These are phyloP conservation scores for Globisporangium lucens DNA, from an alignment of 352 stramenopile species.

Conservation along the genomic window DNA sequence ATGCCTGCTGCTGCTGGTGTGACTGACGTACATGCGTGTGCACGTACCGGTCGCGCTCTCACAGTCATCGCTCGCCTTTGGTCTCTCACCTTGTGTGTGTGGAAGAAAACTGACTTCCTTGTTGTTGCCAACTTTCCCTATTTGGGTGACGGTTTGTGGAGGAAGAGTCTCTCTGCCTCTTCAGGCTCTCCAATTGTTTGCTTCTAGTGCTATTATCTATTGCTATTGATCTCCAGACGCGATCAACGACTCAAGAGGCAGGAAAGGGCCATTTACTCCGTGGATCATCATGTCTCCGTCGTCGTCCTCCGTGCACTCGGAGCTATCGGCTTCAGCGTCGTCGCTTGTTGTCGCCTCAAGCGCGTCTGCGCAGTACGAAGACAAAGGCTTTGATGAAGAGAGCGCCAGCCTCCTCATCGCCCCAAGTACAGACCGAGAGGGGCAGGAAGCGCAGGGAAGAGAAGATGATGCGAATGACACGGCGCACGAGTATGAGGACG, in stretches of 20 bases:
- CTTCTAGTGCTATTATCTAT: no score
- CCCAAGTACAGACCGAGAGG: no score
- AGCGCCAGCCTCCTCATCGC: neutral
- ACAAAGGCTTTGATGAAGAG: constrained; percentile 15
- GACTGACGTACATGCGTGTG: neutral
- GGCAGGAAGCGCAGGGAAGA: neutral
- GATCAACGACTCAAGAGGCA: neutral
- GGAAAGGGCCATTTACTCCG: neutral
- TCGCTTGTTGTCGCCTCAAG: neutral
- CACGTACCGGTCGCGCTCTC: neutral
- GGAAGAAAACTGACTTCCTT: no score
- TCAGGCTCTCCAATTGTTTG: no score
- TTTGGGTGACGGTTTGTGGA: no score
- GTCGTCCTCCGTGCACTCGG: constrained; percentile 2
- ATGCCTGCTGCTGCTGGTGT: neutral
- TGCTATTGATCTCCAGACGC: neutral
- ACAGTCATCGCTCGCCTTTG: constrained; percentile 5
- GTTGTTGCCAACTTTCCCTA: no score
- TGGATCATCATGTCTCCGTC: neutral
- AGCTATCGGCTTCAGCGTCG: neutral
- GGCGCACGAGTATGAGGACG: constrained; percentile 12
- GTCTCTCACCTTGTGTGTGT: neutral
- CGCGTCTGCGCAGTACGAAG: constrained; percentile 3
- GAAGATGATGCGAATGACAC: neutral
- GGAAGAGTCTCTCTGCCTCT: no score